A percentile compares a stretch with the other conserved stretches of the same genome.
Evolutionary conservation across 768 basidiomycete species (phyloP).

Genomic region (Tylopilus sp.): DNA sequence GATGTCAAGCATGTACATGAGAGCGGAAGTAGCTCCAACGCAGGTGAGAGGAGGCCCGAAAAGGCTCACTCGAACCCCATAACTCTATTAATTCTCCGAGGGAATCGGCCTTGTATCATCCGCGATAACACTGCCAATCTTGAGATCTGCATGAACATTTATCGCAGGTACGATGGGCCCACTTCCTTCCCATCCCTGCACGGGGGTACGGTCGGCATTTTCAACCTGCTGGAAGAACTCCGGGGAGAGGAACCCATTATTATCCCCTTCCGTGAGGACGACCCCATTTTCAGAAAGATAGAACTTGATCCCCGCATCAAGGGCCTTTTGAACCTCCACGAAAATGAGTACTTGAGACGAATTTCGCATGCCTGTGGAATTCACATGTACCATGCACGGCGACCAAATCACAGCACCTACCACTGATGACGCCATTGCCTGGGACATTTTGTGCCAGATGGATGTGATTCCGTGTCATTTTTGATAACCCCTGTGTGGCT

Average conservation of each 20-base stretch:
- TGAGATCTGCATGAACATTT: not conserved
- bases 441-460: slow-evolving; percentile 83
- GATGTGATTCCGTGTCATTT: slow-evolving; percentile 88
- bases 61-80: not conserved
- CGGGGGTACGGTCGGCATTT: slow-evolving; percentile 27
- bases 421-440: slow-evolving; percentile 68
- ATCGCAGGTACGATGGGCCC: not conserved
- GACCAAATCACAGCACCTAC: slow-evolving; percentile 39
- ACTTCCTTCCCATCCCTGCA: slow-evolving; percentile 23
- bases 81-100: not conserved
- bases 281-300: slow-evolving; percentile 86
- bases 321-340: slow-evolving; percentile 68
- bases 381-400: not conserved
- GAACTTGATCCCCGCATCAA: slow-evolving; percentile 68
- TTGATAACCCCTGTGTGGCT: slow-evolving; percentile 74
- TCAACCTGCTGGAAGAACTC: slow-evolving; percentile 73
- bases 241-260: slow-evolving; percentile 54
- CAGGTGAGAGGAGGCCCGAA: not conserved
- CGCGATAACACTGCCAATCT: not conserved
- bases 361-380: slow-evolving; percentile 67
- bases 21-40: not conserved
- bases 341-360: slow-evolving; percentile 80
- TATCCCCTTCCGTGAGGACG: slow-evolving; percentile 78
- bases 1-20: not conserved
- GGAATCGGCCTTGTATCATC: not conserved